phyloP scores from a whole-genome alignment of 2,329 filamentous ascomycete species.

The Aspergillus felis region DNA sequence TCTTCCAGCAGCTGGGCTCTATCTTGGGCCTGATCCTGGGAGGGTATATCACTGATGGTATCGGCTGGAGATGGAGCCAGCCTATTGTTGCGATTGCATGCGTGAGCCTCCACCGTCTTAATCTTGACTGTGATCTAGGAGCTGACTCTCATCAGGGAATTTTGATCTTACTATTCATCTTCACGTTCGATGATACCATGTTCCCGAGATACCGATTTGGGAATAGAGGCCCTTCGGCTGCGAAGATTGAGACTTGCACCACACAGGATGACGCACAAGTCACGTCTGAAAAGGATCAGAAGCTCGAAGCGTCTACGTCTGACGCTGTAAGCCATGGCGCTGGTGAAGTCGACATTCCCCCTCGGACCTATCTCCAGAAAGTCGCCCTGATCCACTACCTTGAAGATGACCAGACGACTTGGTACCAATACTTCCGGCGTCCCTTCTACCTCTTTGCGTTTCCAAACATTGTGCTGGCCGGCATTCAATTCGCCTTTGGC shows the following conservation, averaged over 20 bases:
- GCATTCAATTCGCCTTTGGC: slow-evolving; percentile 41
- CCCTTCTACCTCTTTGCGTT: slow-evolving; percentile 40
- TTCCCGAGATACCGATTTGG: slow-evolving; percentile 32
- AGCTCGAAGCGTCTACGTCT: slow-evolving; percentile 10
- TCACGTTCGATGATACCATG: slow-evolving; percentile 36
- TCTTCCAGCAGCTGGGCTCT: slow-evolving; percentile 38
- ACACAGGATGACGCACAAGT: background rate
- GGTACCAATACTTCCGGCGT: slow-evolving; percentile 38
- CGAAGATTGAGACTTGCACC: background rate
- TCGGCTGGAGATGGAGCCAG: slow-evolving; percentile 35
- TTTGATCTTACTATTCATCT: slow-evolving; percentile 24
- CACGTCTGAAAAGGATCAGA: slow-evolving; percentile 1
- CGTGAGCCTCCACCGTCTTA: slow-evolving; percentile 14
- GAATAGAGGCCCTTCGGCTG: background rate
- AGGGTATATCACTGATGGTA: slow-evolving; percentile 31
- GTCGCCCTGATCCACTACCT: slow-evolving; percentile 23
- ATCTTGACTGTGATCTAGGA: background rate
- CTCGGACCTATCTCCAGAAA: slow-evolving; percentile 20
- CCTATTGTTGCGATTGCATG: slow-evolving; percentile 31
- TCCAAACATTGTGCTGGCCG: slow-evolving; percentile 37
- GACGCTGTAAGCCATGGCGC: slow-evolving; percentile 13
- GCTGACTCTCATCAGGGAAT: slow-evolving; percentile 10
- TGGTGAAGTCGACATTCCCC: slow-evolving; percentile 15
- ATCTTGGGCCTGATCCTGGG: slow-evolving; percentile 38
- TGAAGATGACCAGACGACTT: slow-evolving; percentile 34